Evolutionary conservation across 805 yeast genomes (phyloP).

Genomic region (Saturnispora sanitii): DNA sequence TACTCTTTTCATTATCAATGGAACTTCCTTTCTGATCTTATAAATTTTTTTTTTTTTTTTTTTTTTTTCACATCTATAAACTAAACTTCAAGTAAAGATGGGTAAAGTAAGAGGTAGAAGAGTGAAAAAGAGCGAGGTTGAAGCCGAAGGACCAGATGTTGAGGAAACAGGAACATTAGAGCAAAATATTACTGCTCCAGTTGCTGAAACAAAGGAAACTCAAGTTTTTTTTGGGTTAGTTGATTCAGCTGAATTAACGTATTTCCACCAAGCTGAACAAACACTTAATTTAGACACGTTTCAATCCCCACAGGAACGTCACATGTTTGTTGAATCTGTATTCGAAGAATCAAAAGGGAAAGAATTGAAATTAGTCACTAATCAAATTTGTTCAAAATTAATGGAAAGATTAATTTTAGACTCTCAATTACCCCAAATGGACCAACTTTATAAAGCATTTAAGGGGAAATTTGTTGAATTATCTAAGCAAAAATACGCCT

Average conservation of each 20-base stretch:
- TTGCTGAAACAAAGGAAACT: conserved; percentile 11
- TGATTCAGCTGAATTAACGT: conserved; percentile 75
- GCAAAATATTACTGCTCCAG: neutral
- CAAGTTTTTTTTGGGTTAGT: conserved; percentile 75
- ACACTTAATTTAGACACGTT: conserved; percentile 76
- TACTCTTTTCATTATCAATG: no score
- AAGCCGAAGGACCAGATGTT: conserved; percentile 4
- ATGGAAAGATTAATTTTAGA: conserved; percentile 75
- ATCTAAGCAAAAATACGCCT: conserved; percentile 81
- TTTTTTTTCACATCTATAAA: neutral
- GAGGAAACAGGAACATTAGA: neutral
- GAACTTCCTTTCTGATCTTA: no score
- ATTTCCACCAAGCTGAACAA: conserved; percentile 87
- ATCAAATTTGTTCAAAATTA: conserved; percentile 89
- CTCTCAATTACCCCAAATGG: conserved; percentile 56
- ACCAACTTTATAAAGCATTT: conserved; percentile 55
- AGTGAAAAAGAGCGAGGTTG: conserved; percentile 13
- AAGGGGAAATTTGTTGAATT: conserved; percentile 66
- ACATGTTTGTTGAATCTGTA: conserved; percentile 64
- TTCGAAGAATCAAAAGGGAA: conserved; percentile 82
- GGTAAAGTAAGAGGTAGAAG: conserved; percentile 30
- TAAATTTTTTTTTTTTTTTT: neutral
- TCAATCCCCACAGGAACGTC: conserved; percentile 59
- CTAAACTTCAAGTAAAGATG: conserved; percentile 10
- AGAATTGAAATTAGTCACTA: conserved; percentile 84